phyloP scores from a whole-genome alignment of 2,329 filamentous ascomycete genomes.

The Cordyceps cateniannulata region DNA sequence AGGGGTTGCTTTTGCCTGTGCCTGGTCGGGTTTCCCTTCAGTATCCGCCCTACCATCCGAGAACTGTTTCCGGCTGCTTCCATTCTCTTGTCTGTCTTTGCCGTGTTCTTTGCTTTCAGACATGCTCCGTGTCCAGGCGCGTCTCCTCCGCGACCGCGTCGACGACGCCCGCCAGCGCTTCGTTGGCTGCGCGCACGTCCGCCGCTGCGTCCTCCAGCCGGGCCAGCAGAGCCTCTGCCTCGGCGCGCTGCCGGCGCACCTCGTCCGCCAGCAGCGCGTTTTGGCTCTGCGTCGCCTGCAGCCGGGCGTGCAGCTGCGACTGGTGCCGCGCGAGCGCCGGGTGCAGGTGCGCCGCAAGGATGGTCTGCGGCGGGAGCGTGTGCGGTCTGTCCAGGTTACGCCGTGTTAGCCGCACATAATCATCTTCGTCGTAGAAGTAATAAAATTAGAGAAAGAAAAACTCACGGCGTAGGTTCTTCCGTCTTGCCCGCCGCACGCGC shows the following conservation, averaged over 20 bases:
- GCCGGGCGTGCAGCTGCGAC: slow-evolving; percentile 48
- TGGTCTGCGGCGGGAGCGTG: slow-evolving; percentile 43
- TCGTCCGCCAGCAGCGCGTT: slow-evolving; percentile 49
- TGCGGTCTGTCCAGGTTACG: slow-evolving; percentile 43
- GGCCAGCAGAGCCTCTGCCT: slow-evolving; percentile 45
- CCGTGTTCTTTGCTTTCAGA: background rate
- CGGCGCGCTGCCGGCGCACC: slow-evolving; percentile 46
- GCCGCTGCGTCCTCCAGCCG: slow-evolving; percentile 44
- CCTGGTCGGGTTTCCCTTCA: no score
- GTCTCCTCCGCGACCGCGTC: slow-evolving; percentile 45
- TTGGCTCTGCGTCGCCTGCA: slow-evolving; percentile 50
- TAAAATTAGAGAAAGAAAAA: slow-evolving; percentile 5
- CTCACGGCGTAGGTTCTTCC: slow-evolving; percentile 40
- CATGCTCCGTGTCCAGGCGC: slow-evolving; percentile 33
- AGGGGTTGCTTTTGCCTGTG: no score
- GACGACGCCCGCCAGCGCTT: slow-evolving; percentile 39
- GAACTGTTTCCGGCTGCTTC: no score
- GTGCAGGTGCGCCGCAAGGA: slow-evolving; percentile 49
- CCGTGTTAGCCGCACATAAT: slow-evolving; percentile 3
- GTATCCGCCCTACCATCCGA: no score
- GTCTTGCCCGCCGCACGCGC: slow-evolving; percentile 17
- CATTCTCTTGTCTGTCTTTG: background rate
- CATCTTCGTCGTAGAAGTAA: background rate
- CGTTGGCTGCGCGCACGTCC: slow-evolving; percentile 49
- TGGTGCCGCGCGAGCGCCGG: slow-evolving; percentile 48